These are phyloP conservation scores for Maudiozyma saulgeensis DNA, from an alignment of 805 yeast genomes.

Conservation along the genomic window DNA sequence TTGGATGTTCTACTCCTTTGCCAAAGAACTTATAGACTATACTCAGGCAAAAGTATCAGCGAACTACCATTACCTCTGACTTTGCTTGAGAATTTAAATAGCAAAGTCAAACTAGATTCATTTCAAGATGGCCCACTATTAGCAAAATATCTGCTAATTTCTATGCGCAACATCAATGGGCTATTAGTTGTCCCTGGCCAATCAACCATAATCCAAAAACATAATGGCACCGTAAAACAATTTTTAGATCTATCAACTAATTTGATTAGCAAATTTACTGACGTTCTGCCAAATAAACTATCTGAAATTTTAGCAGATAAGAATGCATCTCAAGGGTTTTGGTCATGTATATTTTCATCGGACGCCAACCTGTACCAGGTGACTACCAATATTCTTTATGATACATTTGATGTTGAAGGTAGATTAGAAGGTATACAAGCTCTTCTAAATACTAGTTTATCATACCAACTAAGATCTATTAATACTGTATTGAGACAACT, in stretches of 20 bases:
- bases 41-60: constrained; percentile 21
- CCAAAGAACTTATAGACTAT: constrained; percentile 32
- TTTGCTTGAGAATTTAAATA: constrained; percentile 25
- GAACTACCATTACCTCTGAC: constrained; percentile 26
- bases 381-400: constrained; percentile 62
- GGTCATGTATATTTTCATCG: constrained; percentile 68
- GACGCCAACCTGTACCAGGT: constrained; percentile 49
- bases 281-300: constrained; percentile 30
- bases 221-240: constrained; percentile 20
- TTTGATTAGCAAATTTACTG: constrained; percentile 33
- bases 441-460: constrained; percentile 37
- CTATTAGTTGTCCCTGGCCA: constrained; percentile 19
- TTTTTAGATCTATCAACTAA: constrained; percentile 27
- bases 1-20: constrained; percentile 40
- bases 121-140: constrained; percentile 26
- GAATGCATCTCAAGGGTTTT: constrained; percentile 50
- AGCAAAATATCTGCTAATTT: constrained; percentile 23
- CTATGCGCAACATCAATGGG: constrained; percentile 28
- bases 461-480: constrained; percentile 40
- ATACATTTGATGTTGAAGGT: constrained; percentile 71
- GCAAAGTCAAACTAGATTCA: constrained; percentile 17
- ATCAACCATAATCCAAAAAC: constrained; percentile 14
- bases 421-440: constrained; percentile 65
- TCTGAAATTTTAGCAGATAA: constrained; percentile 33
- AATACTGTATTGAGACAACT: constrained; percentile 38